A percentile compares a stretch with the other conserved stretches of the same genome.
These are phyloP conservation scores for Phytopythium sindhum DNA, from an alignment of 352 stramenopile species.

Conservation along the genomic window DNA sequence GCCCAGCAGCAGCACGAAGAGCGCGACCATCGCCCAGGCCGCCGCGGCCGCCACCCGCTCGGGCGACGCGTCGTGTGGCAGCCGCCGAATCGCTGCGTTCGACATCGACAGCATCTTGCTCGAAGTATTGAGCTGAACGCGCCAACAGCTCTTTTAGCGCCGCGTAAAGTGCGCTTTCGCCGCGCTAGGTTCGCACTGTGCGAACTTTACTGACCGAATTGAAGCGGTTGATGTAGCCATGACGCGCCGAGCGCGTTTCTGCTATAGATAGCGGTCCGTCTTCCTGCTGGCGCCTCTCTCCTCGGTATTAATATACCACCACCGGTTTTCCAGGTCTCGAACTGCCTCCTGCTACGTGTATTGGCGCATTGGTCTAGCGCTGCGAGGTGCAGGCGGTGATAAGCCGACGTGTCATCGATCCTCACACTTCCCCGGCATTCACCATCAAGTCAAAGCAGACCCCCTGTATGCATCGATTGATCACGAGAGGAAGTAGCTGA, in stretches of 20 bases:
- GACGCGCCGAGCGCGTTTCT: neutral
- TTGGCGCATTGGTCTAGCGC: neutral
- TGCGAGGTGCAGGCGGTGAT: neutral
- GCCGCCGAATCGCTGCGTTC: slow-evolving; percentile 20
- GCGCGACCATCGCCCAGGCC: slow-evolving; percentile 4
- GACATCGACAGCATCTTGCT: slow-evolving; percentile 17
- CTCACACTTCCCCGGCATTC: no score
- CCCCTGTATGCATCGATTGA: no score
- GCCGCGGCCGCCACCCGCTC: slow-evolving; percentile 21
- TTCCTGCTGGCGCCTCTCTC: neutral
- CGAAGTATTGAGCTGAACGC: no score
- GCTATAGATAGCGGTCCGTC: neutral
- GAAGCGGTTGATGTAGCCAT: neutral
- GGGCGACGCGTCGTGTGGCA: slow-evolving; percentile 43
- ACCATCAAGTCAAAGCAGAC: neutral
- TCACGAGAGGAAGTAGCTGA: neutral
- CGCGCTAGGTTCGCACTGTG: neutral
- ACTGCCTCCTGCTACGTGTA: neutral
- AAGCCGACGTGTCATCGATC: no score
- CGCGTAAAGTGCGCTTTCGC: neutral
- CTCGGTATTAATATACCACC: neutral
- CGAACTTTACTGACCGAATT: neutral
- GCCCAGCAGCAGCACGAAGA: slow-evolving; percentile 11
- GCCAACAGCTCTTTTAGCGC: no score
- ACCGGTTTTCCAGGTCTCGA: neutral